These are phyloP conservation scores for Chalciporus pseudorubinellus DNA, from an alignment of 768 basidiomycete genomes.

Conservation along the genomic window DNA sequence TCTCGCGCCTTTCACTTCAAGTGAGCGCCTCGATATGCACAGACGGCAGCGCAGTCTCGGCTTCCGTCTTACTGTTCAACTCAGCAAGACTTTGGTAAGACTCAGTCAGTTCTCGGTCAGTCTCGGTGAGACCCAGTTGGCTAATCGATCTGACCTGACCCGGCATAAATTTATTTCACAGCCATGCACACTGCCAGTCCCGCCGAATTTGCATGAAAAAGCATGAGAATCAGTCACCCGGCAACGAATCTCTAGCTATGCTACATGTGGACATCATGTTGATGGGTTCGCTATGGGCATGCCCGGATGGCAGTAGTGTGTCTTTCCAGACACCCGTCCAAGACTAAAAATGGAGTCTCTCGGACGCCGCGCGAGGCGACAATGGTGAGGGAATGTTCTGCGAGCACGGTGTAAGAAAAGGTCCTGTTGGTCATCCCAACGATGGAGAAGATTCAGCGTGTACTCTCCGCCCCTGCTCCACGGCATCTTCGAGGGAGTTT, in stretches of 20 bases:
- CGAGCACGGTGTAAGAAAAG: not conserved
- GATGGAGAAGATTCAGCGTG: not conserved
- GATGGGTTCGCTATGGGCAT: slow-evolving; percentile 1
- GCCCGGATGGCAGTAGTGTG: not conserved
- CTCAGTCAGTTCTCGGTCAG: not conserved
- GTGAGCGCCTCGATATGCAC: too few relatives aligned
- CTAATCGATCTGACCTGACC: not conserved
- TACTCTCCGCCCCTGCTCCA: not conserved
- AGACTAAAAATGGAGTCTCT: slow-evolving; percentile 6
- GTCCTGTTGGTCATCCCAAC: not conserved
- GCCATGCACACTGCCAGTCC: not conserved
- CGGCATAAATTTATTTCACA: not conserved
- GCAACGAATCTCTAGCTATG: not conserved
- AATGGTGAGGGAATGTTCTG: slow-evolving; percentile 2
- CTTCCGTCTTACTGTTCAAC: too few relatives aligned
- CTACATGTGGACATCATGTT: slow-evolving; percentile 16
- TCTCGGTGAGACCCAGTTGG: not conserved
- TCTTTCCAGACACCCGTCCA: not conserved
- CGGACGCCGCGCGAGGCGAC: slow-evolving; percentile 6
- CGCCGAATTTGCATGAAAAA: not conserved
- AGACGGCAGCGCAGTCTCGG: too few relatives aligned
- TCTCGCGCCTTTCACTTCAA: too few relatives aligned
- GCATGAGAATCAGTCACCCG: slow-evolving; percentile 1
- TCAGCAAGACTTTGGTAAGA: slow-evolving; percentile 1
- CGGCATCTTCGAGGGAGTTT: not conserved